Evolutionary conservation across 2,329 filamentous ascomycete species (phyloP).

Genomic region (Ceratocystis destructans): DNA sequence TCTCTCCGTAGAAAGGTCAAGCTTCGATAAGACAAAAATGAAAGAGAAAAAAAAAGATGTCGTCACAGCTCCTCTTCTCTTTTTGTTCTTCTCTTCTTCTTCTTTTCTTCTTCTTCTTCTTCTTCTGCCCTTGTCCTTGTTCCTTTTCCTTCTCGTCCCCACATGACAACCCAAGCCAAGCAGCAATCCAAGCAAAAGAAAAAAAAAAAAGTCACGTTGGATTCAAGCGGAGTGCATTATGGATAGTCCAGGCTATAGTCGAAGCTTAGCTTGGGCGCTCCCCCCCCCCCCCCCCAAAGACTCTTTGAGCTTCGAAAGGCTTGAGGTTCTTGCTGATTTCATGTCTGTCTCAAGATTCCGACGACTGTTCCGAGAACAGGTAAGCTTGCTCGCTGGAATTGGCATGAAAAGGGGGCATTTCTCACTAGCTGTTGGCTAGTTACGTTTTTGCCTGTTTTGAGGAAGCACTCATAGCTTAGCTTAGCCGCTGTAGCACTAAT

Average conservation of each 20-base stretch:
- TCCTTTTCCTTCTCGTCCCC: not conserved
- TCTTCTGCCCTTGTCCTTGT: not conserved
- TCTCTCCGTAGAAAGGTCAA: not conserved
- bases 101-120: not conserved
- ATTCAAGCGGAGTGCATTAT: not conserved
- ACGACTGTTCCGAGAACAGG: too few species aligned
- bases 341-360: too few species aligned
- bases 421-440: too few species aligned
- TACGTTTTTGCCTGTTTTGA: not conserved
- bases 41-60: not conserved
- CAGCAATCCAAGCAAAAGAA: not conserved
- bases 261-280: not conserved
- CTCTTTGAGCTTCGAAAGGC: not conserved
- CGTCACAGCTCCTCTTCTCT: slow-evolving; percentile 2
- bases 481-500: too few species aligned
- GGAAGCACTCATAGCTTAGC: too few species aligned
- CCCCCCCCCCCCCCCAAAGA: not conserved
- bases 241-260: not conserved
- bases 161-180: not conserved
- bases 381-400: not conserved
- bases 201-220: not conserved
- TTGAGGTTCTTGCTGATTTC: too few species aligned
- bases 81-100: not conserved
- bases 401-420: not conserved
- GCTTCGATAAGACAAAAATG: not conserved